Conservation (phyloP, 2,329 filamentous ascomycete species). For the Cladosporium sp. region DNA sequence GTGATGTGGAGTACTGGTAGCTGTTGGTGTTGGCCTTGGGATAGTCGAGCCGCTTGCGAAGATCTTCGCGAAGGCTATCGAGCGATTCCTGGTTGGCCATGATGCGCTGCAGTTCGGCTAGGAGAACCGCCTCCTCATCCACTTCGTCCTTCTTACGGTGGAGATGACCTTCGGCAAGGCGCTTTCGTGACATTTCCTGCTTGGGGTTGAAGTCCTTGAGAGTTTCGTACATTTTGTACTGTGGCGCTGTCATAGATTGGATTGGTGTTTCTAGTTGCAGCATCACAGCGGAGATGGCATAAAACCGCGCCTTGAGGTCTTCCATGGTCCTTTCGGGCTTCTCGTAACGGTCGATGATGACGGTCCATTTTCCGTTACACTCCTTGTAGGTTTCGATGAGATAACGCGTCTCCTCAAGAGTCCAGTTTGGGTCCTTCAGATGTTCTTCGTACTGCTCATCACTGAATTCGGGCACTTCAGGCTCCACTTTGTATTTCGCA, state of each 20-base stretch:
- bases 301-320: constrained; percentile 86
- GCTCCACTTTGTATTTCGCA: constrained; percentile 80
- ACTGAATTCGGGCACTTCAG: constrained; percentile 72
- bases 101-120: constrained; percentile 88
- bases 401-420: constrained; percentile 89
- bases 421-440: constrained; percentile 72
- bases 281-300: constrained; percentile 75
- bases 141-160: constrained; percentile 79
- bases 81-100: constrained; percentile 78
- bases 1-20: constrained; percentile 66
- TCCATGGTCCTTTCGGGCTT: constrained; percentile 62
- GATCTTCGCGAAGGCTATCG: constrained; percentile 74
- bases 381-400: constrained; percentile 67
- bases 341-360: constrained; percentile 82
- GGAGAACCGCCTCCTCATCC: constrained; percentile 80
- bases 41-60: constrained; percentile 76
- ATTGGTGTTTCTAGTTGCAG: constrained; percentile 74
- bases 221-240: constrained; percentile 75
- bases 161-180: constrained; percentile 73
- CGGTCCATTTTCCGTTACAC: constrained; percentile 81
- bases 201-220: constrained; percentile 81
- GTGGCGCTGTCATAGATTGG: constrained; percentile 78
- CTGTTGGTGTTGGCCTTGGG: constrained; percentile 57
- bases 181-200: constrained; percentile 74
- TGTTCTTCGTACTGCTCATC: constrained; percentile 78